phyloP scores from a whole-genome alignment of 345 rosid genomes.

The Eucalyptus caleyi region DNA sequence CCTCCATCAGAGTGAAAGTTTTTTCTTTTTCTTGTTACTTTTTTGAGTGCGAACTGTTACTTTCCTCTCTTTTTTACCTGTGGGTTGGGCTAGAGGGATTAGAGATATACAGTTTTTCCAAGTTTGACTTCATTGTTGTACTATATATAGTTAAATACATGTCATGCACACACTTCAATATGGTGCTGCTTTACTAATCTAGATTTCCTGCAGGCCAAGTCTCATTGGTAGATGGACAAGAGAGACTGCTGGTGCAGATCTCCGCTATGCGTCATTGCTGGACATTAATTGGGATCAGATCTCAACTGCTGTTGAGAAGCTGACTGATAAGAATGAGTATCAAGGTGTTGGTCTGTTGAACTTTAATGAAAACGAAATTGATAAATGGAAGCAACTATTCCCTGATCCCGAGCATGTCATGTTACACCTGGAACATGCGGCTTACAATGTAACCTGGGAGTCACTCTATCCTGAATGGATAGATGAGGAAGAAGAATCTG shows the following conservation, averaged over 20 bases:
- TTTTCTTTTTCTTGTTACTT: neutral
- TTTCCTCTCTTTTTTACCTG: neutral
- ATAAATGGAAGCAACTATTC: constrained; percentile 36
- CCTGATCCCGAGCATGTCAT: constrained; percentile 52
- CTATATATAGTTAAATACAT: neutral
- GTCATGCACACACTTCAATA: neutral
- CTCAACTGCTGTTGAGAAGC: constrained; percentile 30
- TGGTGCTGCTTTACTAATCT: neutral
- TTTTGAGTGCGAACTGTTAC: neutral
- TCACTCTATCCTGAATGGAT: constrained; percentile 86
- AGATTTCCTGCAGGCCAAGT: constrained; percentile 11
- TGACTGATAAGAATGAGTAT: constrained; percentile 29
- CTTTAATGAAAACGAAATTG: constrained; percentile 49
- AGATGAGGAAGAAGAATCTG: constrained; percentile 81
- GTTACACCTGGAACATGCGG: constrained; percentile 31
- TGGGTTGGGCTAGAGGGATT: neutral
- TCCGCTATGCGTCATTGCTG: constrained; percentile 41
- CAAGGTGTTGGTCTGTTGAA: constrained; percentile 72
- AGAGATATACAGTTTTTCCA: neutral
- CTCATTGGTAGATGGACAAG: constrained; percentile 39
- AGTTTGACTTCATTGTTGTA: neutral
- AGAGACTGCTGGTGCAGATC: constrained; percentile 22
- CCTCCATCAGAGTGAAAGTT: neutral
- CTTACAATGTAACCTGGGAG: constrained; percentile 59
- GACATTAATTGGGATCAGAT: constrained; percentile 60